These are phyloP conservation scores for Rhizopus arrhizus DNA, from an alignment of 371 early-diverging fungal genomes.

Conservation along the genomic window DNA sequence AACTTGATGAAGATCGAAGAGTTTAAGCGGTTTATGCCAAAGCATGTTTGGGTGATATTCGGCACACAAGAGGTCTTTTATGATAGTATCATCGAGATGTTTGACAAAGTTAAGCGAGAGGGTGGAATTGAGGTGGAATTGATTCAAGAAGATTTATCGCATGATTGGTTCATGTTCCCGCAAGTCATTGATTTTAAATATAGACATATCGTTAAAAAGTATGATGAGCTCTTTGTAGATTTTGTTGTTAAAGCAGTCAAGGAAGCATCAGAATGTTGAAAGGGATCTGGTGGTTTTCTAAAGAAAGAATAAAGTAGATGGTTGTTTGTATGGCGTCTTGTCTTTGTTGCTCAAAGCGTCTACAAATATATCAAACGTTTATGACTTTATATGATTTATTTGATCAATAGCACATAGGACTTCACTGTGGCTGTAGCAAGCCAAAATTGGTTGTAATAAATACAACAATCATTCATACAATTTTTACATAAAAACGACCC, in stretches of 20 bases:
- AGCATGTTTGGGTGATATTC: slow-evolving; percentile 32
- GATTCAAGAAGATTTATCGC: slow-evolving; percentile 36
- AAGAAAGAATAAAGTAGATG: no score
- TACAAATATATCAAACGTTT: no score
- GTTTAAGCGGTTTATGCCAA: slow-evolving; percentile 37
- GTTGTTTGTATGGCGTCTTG: no score
- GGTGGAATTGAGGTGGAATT: slow-evolving; percentile 24
- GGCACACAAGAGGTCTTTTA: slow-evolving; percentile 45
- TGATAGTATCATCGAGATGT: slow-evolving; percentile 39
- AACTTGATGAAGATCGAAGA: slow-evolving; percentile 21
- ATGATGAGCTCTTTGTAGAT: slow-evolving; percentile 34
- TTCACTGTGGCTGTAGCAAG: no score
- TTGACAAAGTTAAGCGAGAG: slow-evolving; percentile 22
- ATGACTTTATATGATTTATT: no score
- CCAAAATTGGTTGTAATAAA: no score
- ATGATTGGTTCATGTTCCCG: slow-evolving; percentile 48
- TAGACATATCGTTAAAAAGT: slow-evolving; percentile 27
- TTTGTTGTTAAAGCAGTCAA: slow-evolving; percentile 20
- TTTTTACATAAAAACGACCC: no score
- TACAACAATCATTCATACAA: no score
- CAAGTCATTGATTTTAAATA: slow-evolving; percentile 40
- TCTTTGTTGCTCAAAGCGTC: no score
- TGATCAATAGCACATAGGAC: no score
- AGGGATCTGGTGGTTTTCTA: no score
- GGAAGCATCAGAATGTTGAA: not conserved